Conservation (phyloP, 768 basidiomycete species). For the Russula sp. region DNA sequence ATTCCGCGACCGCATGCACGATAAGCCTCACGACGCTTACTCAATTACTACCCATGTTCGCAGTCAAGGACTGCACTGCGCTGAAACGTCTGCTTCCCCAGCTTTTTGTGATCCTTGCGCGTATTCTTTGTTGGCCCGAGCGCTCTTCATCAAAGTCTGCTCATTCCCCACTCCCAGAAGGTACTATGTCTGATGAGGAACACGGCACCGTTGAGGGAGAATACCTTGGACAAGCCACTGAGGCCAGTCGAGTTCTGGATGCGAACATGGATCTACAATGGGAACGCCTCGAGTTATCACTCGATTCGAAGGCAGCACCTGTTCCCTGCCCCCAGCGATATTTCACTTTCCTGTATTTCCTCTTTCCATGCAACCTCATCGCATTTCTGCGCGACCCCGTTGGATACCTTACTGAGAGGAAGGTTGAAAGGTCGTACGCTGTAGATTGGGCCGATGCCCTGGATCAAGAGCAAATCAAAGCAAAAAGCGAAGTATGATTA, state of each 20-base stretch:
- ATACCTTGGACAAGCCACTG: background rate
- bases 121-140: slow-evolving; percentile 71
- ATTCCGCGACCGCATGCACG: slow-evolving; percentile 62
- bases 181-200: background rate
- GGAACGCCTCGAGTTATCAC: slow-evolving; percentile 57
- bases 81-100: slow-evolving; percentile 56
- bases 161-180: slow-evolving; percentile 15
- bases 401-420: slow-evolving; percentile 48
- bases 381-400: slow-evolving; percentile 68
- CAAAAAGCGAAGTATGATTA: slow-evolving; percentile 59
- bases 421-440: slow-evolving; percentile 51
- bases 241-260: slow-evolving; percentile 14
- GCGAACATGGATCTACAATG: slow-evolving; percentile 56
- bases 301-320: slow-evolving; percentile 43
- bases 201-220: slow-evolving; percentile 10
- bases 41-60: slow-evolving; percentile 69
- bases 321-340: slow-evolving; percentile 57
- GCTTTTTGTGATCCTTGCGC: slow-evolving; percentile 59
- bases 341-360: slow-evolving; percentile 79
- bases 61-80: slow-evolving; percentile 49
- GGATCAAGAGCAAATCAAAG: slow-evolving; percentile 61
- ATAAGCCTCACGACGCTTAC: slow-evolving; percentile 56
- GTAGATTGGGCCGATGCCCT: slow-evolving; percentile 65
- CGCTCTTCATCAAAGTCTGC: slow-evolving; percentile 29
- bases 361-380: slow-evolving; percentile 85